Base-by-base conservation (phyloP, 257 asterid genomes). In the Linderniella brevidens region DNA sequence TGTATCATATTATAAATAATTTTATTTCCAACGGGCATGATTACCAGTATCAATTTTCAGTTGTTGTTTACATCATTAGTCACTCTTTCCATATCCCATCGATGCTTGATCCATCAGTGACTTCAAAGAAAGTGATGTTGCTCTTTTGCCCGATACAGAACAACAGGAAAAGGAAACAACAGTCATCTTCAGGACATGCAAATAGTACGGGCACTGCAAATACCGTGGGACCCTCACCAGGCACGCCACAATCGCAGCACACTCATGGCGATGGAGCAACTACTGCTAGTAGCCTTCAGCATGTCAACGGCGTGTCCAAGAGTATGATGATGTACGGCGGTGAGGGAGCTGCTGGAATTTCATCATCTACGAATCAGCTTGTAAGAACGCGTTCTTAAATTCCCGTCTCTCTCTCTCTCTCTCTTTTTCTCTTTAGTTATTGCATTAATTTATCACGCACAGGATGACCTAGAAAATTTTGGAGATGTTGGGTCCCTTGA, bases 391-490 rank as follows among this genome's bases (percentile, higher is more conserved):
- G 45, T 40, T 18, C 16, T 3, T 10, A 35, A 7, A 1, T 36
- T 10, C 17, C 1, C 32, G n/a, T 25, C 32, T 37, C 39, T 35
- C 17, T 18, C 17, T 49, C 8, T 5, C 17, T 8, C 36, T 19
- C 48, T 13, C 19, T 44, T 13, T 44, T 5, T 9, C 18, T 44
- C 17, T 25, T 6, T 25, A 3, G 3, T 6, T 25, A 2, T 25
- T 25, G 32, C 32, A 25, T 25, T 25, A 25, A 25, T 3, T 11
- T 9, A 39, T 13, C 43, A 39, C 13, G 40, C 55, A 49, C 69
- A 90, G 99, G 95, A 86, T 63, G 99, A 86, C 63, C 68, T 90
- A 66, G 99, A 90, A 62, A 82, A 74, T 54, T 90, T 90, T 61
- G 90, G 79, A 61, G 95, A 88, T 56, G 85, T 82, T 64, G 94